Conservation (phyloP, 2,329 filamentous ascomycete genomes). For the Neofusicoccum laricinum region DNA sequence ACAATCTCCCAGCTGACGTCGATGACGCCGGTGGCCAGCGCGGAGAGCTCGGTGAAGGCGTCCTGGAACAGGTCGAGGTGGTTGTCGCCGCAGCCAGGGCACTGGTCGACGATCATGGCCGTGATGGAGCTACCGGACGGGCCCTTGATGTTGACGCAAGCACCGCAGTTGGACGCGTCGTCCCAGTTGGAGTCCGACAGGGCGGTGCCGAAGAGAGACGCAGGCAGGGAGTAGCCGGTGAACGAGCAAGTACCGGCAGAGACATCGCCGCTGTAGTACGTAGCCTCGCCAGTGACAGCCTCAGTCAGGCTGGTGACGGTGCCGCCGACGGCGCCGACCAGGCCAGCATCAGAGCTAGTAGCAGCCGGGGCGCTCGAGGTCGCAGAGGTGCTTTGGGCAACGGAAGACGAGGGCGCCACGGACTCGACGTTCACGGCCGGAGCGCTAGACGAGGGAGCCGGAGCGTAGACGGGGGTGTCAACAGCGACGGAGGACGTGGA, state of each 20-base stretch:
- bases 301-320: background rate
- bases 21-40: conserved; percentile 47
- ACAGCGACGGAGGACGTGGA: background rate
- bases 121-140: conserved; percentile 57
- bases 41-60: conserved; percentile 49
- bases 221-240: conserved; percentile 59
- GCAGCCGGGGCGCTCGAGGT: conserved; percentile 10
- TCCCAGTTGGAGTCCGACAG: conserved; percentile 59
- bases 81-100: conserved; percentile 53
- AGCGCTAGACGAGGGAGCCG: background rate
- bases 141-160: conserved; percentile 59
- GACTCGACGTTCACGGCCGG: background rate
- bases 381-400: background rate
- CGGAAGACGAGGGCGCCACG: background rate
- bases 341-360: background rate
- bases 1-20: conserved; percentile 50
- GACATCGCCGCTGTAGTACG: conserved; percentile 41
- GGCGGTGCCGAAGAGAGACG: conserved; percentile 59
- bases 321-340: background rate
- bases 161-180: conserved; percentile 56
- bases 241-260: conserved; percentile 63
- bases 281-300: conserved; percentile 29
- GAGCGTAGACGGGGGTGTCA: background rate
- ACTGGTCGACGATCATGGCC: conserved; percentile 63
- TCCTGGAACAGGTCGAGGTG: conserved; percentile 56